These are phyloP conservation scores for Russula virescens DNA, from an alignment of 768 basidiomycete genomes.

Conservation along the genomic window DNA sequence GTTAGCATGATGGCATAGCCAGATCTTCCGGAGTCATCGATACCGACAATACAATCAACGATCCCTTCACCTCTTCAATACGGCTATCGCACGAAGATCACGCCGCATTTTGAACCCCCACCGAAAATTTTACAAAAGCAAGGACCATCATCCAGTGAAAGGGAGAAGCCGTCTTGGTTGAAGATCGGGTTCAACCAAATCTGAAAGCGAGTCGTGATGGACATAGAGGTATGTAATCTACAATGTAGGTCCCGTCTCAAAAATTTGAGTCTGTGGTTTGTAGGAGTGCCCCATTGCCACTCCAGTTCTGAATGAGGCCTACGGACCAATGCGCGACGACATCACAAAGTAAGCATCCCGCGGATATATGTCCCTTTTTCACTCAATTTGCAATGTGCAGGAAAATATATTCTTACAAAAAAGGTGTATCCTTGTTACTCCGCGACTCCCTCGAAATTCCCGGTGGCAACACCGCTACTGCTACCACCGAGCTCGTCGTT, in stretches of 20 bases:
- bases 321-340: conserved; percentile 53
- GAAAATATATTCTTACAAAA: too few relatives aligned
- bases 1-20: background rate
- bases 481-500: too few relatives aligned
- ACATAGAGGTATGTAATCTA: too few relatives aligned
- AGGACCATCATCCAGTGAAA: conserved; percentile 15
- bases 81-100: conserved; percentile 93
- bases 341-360: conserved; percentile 54
- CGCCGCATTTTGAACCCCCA: too few relatives aligned
- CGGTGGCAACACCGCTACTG: conserved; percentile 26
- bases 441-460: conserved; percentile 66
- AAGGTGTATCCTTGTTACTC: conserved; percentile 81
- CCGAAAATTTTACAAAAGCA: conserved; percentile 36
- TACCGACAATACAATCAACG: conserved; percentile 68
- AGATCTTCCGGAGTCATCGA: conserved; percentile 49
- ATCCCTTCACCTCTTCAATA: conserved; percentile 84
- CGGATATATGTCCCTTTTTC: too few relatives aligned
- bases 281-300: conserved; percentile 94
- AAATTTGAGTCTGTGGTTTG: background rate
- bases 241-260: too few relatives aligned
- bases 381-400: too few relatives aligned
- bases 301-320: conserved; percentile 62
- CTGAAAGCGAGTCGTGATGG: too few relatives aligned
- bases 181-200: conserved; percentile 87
- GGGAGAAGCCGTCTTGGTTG: conserved; percentile 55